phyloP scores from a whole-genome alignment of 75 land plant species.

The Selaginella moellendorffii region DNA sequence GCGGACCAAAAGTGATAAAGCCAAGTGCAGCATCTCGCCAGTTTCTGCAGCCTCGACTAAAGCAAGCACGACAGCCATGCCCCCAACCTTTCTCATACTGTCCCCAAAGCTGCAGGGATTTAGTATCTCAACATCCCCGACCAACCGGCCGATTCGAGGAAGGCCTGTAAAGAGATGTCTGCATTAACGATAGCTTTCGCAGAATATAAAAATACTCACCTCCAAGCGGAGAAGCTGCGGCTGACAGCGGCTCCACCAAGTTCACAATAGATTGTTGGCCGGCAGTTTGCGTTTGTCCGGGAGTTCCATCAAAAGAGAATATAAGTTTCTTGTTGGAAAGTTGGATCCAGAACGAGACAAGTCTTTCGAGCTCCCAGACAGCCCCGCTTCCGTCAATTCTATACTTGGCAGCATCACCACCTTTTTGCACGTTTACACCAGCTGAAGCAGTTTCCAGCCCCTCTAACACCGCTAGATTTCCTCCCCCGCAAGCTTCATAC shows the following conservation, averaged over 20 bases:
- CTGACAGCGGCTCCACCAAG: slow-evolving; percentile 86
- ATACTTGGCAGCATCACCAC: neutral
- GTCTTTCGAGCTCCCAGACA: slow-evolving; percentile 89
- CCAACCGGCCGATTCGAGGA: slow-evolving; percentile 82
- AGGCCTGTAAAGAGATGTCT: no score
- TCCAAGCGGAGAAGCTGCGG: slow-evolving; percentile 95
- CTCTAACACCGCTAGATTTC: slow-evolving; percentile 88
- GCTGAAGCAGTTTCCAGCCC: slow-evolving; percentile 70
- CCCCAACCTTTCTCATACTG: slow-evolving; percentile 75
- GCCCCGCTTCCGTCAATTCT: slow-evolving; percentile 69
- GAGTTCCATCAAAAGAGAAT: slow-evolving; percentile 97
- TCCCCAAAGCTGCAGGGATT: slow-evolving; percentile 76
- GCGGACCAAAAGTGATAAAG: slow-evolving; percentile 65
- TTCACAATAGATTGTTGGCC: slow-evolving; percentile 53
- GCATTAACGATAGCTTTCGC: no score
- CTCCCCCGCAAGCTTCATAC: slow-evolving; percentile 97
- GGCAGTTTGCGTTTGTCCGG: slow-evolving; percentile 10
- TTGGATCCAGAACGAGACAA: slow-evolving; percentile 50
- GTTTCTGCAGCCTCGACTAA: slow-evolving; percentile 88
- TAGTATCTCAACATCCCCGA: slow-evolving; percentile 75
- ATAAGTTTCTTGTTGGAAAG: slow-evolving; percentile 81
- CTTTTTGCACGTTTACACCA: slow-evolving; percentile 47
- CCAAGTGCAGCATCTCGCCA: slow-evolving; percentile 85
- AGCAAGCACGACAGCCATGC: slow-evolving; percentile 73
- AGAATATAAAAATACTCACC: no score